Base-by-base conservation (phyloP, 345 rosid species). In the Corchorus capsularis region DNA sequence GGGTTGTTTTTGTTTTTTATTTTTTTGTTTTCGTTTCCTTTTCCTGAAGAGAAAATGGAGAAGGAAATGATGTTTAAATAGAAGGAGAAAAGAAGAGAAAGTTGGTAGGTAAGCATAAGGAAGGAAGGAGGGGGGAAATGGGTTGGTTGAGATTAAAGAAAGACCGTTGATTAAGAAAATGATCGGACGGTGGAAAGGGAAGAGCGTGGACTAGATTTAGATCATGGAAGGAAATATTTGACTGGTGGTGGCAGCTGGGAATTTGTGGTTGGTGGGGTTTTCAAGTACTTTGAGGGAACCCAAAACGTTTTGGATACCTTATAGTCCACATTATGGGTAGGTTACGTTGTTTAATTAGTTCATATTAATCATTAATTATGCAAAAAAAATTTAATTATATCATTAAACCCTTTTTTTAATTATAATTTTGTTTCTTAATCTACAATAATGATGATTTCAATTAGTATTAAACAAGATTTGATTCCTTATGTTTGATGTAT, bases 131-230 rank as follows among this genome's bases (percentile, higher is more conserved):
- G 34, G 74, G 43, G 66, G 81, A 55, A 46, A 49, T 77, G 63
- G 52, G 72, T 76, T 82, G 20, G 82, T 73, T 64, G 83, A 75
- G 72, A 45, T 49, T 17, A 4, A 68, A 83, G 72, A 27, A 2
- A 3, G 57, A 37, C 82, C 80, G 81, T 76, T 27, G 77, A 56
- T 66, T 27, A 0, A 12, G 41, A 5, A 5, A 10, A 2, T 0
- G 71, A 82, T 75, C 77, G 1, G 47, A 75, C 19, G 81, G 77
- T 43, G 52, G 6, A 56, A 59, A 55, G 0, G 2, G 9, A 43
- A 63, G 16, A 59, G 79, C 71, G 68, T 74, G 79, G 76, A 74
- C 54, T 6, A 8, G 45, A 22, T 34, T 45, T 11, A 8, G 27
- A 37, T 67, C 74, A 50, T 14, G 12, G 50, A 15, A 53, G n/a